Percentiles rank a stretch among this genome's conserved stretches.
Conservation (phyloP, 2,329 filamentous ascomycete genomes). For the Pseudocercospora macadamiae region DNA sequence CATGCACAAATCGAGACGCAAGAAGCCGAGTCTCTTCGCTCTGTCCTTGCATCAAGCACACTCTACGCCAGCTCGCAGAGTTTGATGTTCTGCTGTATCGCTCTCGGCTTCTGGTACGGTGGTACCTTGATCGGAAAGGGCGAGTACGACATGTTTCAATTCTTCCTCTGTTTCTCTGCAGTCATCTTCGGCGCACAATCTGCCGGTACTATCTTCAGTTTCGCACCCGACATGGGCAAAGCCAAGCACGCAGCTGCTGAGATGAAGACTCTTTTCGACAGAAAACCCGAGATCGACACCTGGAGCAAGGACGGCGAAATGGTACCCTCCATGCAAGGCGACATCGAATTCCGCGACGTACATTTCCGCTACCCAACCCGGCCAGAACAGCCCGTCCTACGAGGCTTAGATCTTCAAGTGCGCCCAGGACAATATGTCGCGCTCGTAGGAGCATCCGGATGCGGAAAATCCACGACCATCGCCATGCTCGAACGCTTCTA, state of each 20-base stretch:
- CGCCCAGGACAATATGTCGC: constrained; percentile 82
- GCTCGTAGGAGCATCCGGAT: constrained; percentile 90
- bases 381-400: constrained; percentile 87
- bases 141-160: constrained; percentile 80
- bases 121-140: constrained; percentile 70
- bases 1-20: constrained; percentile 67
- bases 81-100: constrained; percentile 79
- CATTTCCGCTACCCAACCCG: constrained; percentile 94
- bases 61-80: constrained; percentile 87
- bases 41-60: constrained; percentile 73
- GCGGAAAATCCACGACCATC: constrained; percentile 93
- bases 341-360: constrained; percentile 86
- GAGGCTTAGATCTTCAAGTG: constrained; percentile 75
- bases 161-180: constrained; percentile 87
- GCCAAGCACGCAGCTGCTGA: constrained; percentile 80
- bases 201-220: constrained; percentile 85
- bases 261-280: constrained; percentile 82
- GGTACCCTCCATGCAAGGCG: constrained; percentile 69
- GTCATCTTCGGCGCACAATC: constrained; percentile 92
- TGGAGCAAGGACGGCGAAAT: constrained; percentile 72
- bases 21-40: constrained; percentile 68
- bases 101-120: constrained; percentile 92
- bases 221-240: constrained; percentile 91
- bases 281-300: constrained; percentile 77
- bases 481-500: constrained; percentile 93